Percentiles rank a stretch among this genome's conserved stretches.
Conservation (phyloP, 2,329 filamentous ascomycete species). For the Colletotrichum sp. region DNA sequence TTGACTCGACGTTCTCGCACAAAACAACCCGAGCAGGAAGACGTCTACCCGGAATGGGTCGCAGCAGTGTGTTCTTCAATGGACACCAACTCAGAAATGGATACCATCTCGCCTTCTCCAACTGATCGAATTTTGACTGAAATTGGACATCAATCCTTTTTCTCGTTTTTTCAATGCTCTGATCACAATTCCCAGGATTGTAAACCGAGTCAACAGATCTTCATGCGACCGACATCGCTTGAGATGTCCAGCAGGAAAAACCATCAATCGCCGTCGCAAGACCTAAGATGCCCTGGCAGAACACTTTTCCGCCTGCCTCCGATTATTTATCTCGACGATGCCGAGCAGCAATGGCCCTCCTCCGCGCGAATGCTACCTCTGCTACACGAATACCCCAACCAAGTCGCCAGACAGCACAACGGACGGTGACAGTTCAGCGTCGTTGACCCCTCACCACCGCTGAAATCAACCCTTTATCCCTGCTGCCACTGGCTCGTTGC, state of each 20-base stretch:
- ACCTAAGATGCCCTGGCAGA: neutral
- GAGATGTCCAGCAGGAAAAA: neutral
- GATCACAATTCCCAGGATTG: neutral
- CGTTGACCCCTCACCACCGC: neutral
- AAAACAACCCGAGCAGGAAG: neutral
- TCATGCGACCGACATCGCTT: neutral
- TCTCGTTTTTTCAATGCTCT: neutral
- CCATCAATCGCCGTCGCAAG: neutral
- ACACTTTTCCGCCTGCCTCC: conserved; percentile 6
- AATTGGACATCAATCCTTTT: neutral
- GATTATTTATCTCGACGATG: neutral
- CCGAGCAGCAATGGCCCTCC: neutral
- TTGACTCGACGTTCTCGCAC: neutral
- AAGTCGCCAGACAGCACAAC: neutral
- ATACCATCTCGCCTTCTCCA: neutral
- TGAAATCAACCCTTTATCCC: neutral
- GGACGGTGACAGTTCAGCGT: neutral
- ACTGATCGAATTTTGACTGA: neutral
- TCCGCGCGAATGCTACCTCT: neutral
- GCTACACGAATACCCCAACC: neutral
- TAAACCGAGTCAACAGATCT: neutral
- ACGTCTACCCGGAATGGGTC: neutral
- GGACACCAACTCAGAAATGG: neutral
- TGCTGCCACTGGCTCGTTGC: neutral
- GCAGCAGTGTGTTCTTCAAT: neutral